Conservation (phyloP, 2,329 filamentous ascomycete species). For the Hymenoscyphus scutula region DNA sequence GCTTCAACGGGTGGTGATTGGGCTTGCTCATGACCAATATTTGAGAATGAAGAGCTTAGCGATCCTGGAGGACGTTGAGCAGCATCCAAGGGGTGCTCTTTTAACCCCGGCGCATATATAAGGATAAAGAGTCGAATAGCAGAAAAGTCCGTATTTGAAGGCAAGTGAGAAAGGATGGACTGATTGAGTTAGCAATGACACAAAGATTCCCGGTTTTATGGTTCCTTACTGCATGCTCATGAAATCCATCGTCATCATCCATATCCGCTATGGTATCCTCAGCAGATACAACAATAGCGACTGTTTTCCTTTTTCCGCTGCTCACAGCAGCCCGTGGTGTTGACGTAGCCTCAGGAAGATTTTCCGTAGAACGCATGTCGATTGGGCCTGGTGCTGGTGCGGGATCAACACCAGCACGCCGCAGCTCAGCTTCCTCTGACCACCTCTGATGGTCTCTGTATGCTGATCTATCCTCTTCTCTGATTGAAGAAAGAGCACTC, state of each 20-base stretch:
- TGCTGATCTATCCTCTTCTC: slow-evolving; percentile 77
- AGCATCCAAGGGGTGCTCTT: slow-evolving; percentile 58
- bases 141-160: slow-evolving; percentile 70
- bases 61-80: slow-evolving; percentile 59
- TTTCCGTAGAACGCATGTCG: slow-evolving; percentile 27
- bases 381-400: slow-evolving; percentile 20
- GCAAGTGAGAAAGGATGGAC: slow-evolving; percentile 88
- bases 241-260: slow-evolving; percentile 58
- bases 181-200: slow-evolving; percentile 38
- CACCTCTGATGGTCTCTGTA: slow-evolving; percentile 86
- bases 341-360: slow-evolving; percentile 32
- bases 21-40: slow-evolving; percentile 73
- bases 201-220: not conserved
- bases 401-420: slow-evolving; percentile 47
- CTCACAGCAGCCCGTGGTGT: slow-evolving; percentile 21
- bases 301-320: slow-evolving; percentile 60
- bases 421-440: slow-evolving; percentile 83
- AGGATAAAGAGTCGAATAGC: slow-evolving; percentile 79
- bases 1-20: slow-evolving; percentile 64
- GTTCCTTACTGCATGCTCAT: slow-evolving; percentile 73
- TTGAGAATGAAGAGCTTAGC: slow-evolving; percentile 79
- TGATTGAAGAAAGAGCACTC: slow-evolving; percentile 76
- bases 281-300: slow-evolving; percentile 86
- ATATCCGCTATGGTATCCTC: slow-evolving; percentile 60
- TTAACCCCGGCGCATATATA: slow-evolving; percentile 81